Base-by-base conservation (phyloP, 2,329 filamentous ascomycete species). In the Xylariaceae sp. region DNA sequence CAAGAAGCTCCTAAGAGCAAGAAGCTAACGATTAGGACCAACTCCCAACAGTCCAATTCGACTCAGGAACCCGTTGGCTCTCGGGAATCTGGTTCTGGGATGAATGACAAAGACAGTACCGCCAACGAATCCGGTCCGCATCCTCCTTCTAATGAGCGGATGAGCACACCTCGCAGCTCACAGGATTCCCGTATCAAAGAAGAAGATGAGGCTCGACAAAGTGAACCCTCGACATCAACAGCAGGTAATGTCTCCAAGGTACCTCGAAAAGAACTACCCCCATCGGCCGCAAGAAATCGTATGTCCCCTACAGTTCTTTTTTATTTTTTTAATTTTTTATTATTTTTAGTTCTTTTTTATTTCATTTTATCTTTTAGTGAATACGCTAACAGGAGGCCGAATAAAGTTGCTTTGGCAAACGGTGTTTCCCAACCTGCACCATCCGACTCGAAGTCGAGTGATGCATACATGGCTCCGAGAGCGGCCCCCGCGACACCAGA, bases 1-100 rank as follows among this genome's bases (percentile, higher is more conserved):
- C 89, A 92, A 66, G 89, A 95, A 47, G 88, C 87, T 1, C 89
- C 90, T 0, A 87, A 85, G 70, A 80, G 77, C 64, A 81, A 80
- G 64, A 79, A 76, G 64, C 58, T 70, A 12, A 71, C 70, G 53
- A 70, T 74, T 3, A 72, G 76, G 52, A 74, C 71, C 60, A 74
- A 73, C 60, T 76, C 77, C 0, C 73, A 60, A 32, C 58, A 76
- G 53, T 73, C 76, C 0, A 70, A 68, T 50, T 63, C 68, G 26
- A 67, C 71, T 4, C 65, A 73, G 40, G 77, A 75, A 26, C 68
- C 71, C 12, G 64, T 61, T 35, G 64, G 63, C 37, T 68, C 72
- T 19, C 73, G 70, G 47, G 65, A 71, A 2, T 68, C 68, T 50
- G 73, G 73, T 46, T 73, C 64, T 31, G 61, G 63, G 41, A 67